Conservation (phyloP, 495 filamentous ascomycete species). For the Talaromyces thailandensis region DNA sequence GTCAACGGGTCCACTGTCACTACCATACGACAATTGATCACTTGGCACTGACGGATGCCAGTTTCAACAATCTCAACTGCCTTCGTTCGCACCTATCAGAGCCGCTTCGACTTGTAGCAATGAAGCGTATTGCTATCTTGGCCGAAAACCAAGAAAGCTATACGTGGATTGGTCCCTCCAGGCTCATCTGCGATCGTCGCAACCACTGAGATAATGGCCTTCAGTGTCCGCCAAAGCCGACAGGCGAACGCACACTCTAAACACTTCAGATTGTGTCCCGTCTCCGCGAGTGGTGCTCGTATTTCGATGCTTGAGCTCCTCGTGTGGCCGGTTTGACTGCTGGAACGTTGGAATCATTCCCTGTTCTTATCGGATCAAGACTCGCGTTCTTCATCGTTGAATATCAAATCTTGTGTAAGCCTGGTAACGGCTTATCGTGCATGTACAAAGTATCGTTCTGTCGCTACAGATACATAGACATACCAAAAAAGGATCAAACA, state of each 20-base stretch:
- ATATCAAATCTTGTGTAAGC: constrained; percentile 5
- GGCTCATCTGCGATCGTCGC: constrained; percentile 10
- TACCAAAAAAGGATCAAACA: not conserved
- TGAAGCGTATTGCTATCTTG: constrained; percentile 23
- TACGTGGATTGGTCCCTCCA: constrained; percentile 36
- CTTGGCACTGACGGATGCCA: not conserved
- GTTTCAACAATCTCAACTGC: constrained; percentile 10
- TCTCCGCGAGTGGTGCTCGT: constrained; percentile 29
- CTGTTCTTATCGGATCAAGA: not conserved
- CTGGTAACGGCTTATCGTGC: constrained; percentile 4
- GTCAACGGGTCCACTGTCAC: not conserved
- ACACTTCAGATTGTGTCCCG: constrained; percentile 1
- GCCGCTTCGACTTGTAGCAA: constrained; percentile 36
- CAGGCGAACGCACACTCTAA: not conserved
- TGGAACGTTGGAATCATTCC: constrained; percentile 6
- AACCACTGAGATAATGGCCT: not conserved
- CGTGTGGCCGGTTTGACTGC: constrained; percentile 7
- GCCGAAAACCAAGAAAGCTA: not conserved
- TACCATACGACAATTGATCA: not conserved
- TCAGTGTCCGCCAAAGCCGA: not conserved
- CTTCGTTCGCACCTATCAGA: constrained; percentile 9
- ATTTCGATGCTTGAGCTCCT: constrained; percentile 36
- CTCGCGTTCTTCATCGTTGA: not conserved
- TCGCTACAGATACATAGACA: not conserved
- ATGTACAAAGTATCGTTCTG: constrained; percentile 3